Base-by-base conservation (phyloP, 768 basidiomycete genomes). In the Collybia mongolica region DNA sequence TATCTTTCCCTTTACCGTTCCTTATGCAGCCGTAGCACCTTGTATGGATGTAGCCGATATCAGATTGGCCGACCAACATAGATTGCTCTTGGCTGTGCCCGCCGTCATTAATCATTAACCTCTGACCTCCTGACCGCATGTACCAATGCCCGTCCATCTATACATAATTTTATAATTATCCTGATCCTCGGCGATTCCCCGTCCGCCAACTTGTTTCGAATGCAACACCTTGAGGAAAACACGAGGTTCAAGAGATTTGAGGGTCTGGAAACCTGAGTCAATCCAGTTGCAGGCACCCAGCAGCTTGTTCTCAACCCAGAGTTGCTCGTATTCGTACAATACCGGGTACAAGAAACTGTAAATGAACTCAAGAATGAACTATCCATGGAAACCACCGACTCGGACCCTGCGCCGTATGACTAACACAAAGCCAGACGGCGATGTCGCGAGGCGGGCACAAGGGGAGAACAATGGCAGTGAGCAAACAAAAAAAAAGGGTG, bases 161-260 rank as follows among this genome's bases (percentile, higher is more conserved):
- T 8, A 40, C 19, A 40, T 40, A 40, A 40, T 40, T 6, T 3
- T 14, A 40, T 40, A 40, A 40, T 40, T 6, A 6, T 14, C 5
- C 2, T 40, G 5, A 40, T 19, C n/a, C n/a, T 40, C 39, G 39
- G 39, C 22, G 39, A 40, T 40, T 40, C 12, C 39, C 39, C 8
- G 19, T 19, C n/a, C n/a, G n/a, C 7, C 11, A 40, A 32, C 5
- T 32, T 32, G 47, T 49, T 45, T 44, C 44, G 23, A 46, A 24
- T 46, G 38, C 44, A 26, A 28, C 2, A 36, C 51, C 54, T 56
- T 38, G 49, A 50, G 48, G 52, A 12, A 17, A 29, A 48, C 49
- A 53, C 43, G 52, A 53, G 45, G 46, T 23, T 35, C 32, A 39
- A 47, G 26, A 24, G 29, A 26, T 44, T 26, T 42, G 39, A 18